A percentile compares a stretch with the other conserved stretches of the same genome.
Conservation (phyloP, 106 monocot genomes). For the Posidonia australis region DNA sequence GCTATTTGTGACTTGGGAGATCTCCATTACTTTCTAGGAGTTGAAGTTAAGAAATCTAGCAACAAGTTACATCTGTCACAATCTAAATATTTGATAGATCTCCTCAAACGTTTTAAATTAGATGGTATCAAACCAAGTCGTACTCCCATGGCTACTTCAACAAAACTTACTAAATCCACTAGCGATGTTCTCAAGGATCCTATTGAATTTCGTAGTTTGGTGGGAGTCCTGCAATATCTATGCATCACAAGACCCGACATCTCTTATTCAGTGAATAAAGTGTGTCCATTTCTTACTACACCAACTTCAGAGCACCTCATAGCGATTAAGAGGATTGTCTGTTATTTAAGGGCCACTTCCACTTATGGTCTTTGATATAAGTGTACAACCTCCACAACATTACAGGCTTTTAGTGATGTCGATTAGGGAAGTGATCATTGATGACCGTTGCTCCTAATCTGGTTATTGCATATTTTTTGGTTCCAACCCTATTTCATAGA, state of each 20-base stretch:
- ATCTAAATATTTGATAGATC: no score
- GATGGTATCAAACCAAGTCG: no score
- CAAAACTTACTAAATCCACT: background rate
- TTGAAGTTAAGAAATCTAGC: background rate
- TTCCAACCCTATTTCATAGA: no score
- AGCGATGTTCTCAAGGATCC: background rate
- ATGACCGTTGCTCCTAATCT: background rate
- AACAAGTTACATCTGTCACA: no score
- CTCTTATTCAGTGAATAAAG: conserved; percentile 5
- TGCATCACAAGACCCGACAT: conserved; percentile 5
- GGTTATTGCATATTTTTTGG: no score
- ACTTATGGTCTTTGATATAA: background rate
- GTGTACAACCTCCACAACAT: no score
- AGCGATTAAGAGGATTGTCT: background rate
- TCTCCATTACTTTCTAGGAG: conserved; percentile 1
- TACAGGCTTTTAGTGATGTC: background rate
- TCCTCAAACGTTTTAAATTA: no score
- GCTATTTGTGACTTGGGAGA: background rate
- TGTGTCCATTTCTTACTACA: conserved; percentile 1
- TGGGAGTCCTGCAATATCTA: background rate
- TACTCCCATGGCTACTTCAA: no score
- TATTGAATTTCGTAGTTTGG: background rate
- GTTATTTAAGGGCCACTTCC: conserved; percentile 3
- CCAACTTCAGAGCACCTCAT: background rate
- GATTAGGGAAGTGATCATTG: background rate